Evolutionary conservation across 768 basidiomycete species (phyloP).

Genomic region (Tylopilus felleus): DNA sequence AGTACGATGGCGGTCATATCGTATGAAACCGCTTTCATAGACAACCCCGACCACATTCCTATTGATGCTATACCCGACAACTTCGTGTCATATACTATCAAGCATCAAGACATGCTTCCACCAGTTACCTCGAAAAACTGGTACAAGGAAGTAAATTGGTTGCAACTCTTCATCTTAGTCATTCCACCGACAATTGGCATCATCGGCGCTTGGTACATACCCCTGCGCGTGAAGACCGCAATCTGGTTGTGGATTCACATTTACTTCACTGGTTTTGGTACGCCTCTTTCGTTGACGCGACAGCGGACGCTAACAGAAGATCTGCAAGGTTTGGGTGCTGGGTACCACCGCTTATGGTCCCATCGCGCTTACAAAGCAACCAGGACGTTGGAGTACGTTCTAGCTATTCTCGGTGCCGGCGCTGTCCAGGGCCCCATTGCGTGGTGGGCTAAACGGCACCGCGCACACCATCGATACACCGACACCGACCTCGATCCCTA

Average conservation of each 20-base stretch:
- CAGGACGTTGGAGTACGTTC: constrained; percentile 74
- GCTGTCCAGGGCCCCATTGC: constrained; percentile 93
- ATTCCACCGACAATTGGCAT: constrained; percentile 1
- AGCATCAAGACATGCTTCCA: constrained; percentile 1
- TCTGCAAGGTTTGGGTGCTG: constrained; percentile 66
- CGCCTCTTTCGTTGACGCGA: constrained; percentile 21
- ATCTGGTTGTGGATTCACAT: constrained; percentile 36
- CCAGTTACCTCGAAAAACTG: constrained; percentile 10
- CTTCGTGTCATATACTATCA: constrained; percentile 10
- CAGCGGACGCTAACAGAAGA: neutral
- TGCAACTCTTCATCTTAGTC: constrained; percentile 2
- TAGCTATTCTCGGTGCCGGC: constrained; percentile 81
- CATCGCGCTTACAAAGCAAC: constrained; percentile 91
- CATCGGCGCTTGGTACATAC: constrained; percentile 4
- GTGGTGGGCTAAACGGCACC: constrained; percentile 89
- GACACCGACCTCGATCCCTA: constrained; percentile 95
- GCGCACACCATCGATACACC: constrained; percentile 92
- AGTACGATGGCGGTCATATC: neutral
- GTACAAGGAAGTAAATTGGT: constrained; percentile 10
- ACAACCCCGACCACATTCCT: constrained; percentile 3
- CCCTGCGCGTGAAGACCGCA: neutral
- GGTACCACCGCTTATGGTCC: constrained; percentile 94
- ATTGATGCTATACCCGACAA: neutral
- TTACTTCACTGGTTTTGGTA: constrained; percentile 72
- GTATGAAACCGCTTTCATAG: neutral